Base-by-base conservation (phyloP, 768 basidiomycete genomes). In the Lanmaoa rubissima region DNA sequence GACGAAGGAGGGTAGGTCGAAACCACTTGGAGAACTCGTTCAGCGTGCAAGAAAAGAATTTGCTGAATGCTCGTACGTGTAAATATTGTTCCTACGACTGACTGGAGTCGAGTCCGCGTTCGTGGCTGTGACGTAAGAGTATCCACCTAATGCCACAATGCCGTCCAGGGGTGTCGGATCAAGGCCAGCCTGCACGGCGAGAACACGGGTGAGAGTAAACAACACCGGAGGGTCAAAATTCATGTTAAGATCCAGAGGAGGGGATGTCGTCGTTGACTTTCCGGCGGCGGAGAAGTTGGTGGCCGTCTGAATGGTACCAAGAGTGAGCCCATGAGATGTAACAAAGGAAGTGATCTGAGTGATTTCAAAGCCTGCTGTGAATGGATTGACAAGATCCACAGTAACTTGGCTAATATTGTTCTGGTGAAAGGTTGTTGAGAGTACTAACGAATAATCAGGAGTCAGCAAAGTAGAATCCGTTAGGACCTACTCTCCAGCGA, bases 151-250 rank as follows among this genome's bases (percentile, higher is more conserved):
- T 24, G 73, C 55, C 10, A 90, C 83, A 54, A 91, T 84, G 10
- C 76, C 80, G 58, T 91, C 88, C 60, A 90, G 70, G 28, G 86
- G 86, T 6, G 76, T 73, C 1, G 81, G 79, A 56, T 81, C 74
- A 51, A 87, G 66, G 1, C 86, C 84, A 11, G 86, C 87, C 53
- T 85, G 77, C 13, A 85, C 77, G 4, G 86, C 86, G 12, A 90
- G 76, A 5, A 77, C 74, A n/a, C 87, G 81, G 34, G 86, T 86
- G 24, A 90, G 74, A 0, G 87, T 86, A 68, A 91, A 90, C 38
- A 91, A 73, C n/a, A 79, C 73, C 10, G 81, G 69, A 19, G 87
- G 86, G 60, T 88, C 83, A 59, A 85, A 79, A 65, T 89, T 87
- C 80, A 90, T 80, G 62, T 82, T 72, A 52, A 89, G 71, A 55